Evolutionary conservation across 2,329 filamentous ascomycete species (phyloP), one percentile per base, ranked within the genome.

Genomic region (Dothiorella sarmentorum): DNA sequence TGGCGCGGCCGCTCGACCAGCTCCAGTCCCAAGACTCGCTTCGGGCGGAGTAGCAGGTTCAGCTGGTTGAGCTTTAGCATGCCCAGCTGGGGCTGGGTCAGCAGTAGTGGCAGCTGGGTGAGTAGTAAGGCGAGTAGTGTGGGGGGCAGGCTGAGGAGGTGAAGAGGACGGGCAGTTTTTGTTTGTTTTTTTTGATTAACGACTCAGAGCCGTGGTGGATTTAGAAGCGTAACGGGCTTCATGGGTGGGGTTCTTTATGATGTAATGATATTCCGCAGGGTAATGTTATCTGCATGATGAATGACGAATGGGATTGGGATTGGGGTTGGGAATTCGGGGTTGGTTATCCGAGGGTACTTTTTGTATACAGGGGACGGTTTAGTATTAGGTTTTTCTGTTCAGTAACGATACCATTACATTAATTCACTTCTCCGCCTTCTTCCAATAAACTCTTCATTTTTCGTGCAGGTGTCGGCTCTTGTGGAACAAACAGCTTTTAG

Each of bases 1-100:
- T 78, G 74, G 71, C 66, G 68, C 24, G 70, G 40, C 17, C 20
- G 49, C 22, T 37, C 22, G 13, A 38, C 38, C 45, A 24, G 15
- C 24, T 31, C n/a, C 18, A 17, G 38, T 6, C 38, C 38, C 7
- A 43, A 26, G 31, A 53, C 49, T 11, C 40, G 24, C n/a, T 53
- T 53, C n/a, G 49, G 49, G 9, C 33, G 35, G 31, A 44, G 38
- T 13, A 44, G 38, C 52, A 43, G 24, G 18, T 56, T 56, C 13
- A 33, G 52, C 18, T 44, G 52, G 38, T 24, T 56, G 22, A 42
- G n/a, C 33, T 40, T 53, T 27, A 29, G 40, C 17, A 44, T 20
- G n/a, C 52, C 38, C 1, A 56, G 20, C 7, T 56, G 52, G 52
- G 42, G 20, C 7, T 56, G 52, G 52, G 42, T 58, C 17, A 58